A percentile compares a stretch with the other conserved stretches of the same genome.
These are phyloP conservation scores for Diphasiastrum complanatum DNA, from an alignment of 83 land plant genomes.

Conservation along the genomic window DNA sequence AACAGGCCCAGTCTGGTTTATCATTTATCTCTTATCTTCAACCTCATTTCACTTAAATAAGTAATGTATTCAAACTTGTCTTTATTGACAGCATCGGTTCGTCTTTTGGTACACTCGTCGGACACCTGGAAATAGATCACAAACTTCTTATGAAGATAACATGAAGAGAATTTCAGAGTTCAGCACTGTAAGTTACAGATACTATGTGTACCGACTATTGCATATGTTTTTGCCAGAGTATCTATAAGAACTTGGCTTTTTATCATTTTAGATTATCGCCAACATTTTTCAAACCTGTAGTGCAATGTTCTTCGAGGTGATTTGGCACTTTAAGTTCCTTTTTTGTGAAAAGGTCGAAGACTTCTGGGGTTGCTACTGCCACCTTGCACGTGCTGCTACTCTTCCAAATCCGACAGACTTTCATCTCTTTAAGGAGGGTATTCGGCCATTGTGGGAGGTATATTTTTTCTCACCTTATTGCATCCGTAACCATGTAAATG, in stretches of 20 bases:
- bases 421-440: constrained; percentile 96
- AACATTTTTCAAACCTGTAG: too few relatives aligned
- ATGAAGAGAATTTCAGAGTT: constrained; percentile 91
- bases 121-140: constrained; percentile 76
- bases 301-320: too few relatives aligned
- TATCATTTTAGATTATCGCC: too few relatives aligned
- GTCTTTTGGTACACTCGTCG: constrained; percentile 96
- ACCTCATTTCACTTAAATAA: too few relatives aligned
- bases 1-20: too few relatives aligned
- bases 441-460: constrained; percentile 99
- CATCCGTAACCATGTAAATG: neutral
- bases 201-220: neutral
- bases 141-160: constrained; percentile 89
- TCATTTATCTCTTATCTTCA: too few relatives aligned
- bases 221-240: neutral
- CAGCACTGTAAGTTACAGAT: constrained; percentile 62
- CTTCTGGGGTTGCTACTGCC: constrained; percentile 96
- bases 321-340: neutral
- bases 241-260: neutral
- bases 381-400: constrained; percentile 74
- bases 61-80: too few relatives aligned
- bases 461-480: neutral
- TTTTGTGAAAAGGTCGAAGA: constrained; percentile 61
- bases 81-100: constrained; percentile 84
- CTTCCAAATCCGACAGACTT: constrained; percentile 91